A percentile compares a stretch with the other conserved stretches of the same genome.
These are phyloP conservation scores for Colletotrichum plurivorum DNA, from an alignment of 2,329 filamentous ascomycete genomes.

Conservation along the genomic window DNA sequence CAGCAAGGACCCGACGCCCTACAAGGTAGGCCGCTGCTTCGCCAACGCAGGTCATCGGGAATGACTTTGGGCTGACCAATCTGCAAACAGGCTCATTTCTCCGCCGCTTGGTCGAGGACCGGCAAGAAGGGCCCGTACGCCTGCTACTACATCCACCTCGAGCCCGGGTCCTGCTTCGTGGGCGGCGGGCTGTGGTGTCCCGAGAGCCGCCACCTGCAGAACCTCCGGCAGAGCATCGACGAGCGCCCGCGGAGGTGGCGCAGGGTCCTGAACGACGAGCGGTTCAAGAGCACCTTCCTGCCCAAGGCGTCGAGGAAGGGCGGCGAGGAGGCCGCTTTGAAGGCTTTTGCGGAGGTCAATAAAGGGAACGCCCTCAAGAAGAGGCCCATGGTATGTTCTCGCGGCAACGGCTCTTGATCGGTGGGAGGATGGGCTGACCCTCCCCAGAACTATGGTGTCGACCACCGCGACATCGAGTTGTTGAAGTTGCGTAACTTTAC, in stretches of 20 bases:
- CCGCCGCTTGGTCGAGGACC: constrained; percentile 88
- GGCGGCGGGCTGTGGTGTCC: constrained; percentile 89
- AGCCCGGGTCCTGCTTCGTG: constrained; percentile 80
- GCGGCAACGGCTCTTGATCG: not conserved
- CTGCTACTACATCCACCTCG: constrained; percentile 88
- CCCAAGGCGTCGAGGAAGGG: constrained; percentile 58
- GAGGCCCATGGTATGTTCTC: constrained; percentile 79
- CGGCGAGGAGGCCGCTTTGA: constrained; percentile 70
- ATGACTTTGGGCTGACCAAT: not conserved
- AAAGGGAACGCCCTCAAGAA: constrained; percentile 84
- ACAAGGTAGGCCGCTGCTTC: constrained; percentile 74
- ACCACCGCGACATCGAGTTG: constrained; percentile 85
- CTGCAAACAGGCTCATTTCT: constrained; percentile 77
- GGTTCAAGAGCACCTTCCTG: constrained; percentile 76
- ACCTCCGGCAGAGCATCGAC: constrained; percentile 82
- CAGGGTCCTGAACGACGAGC: constrained; percentile 71
- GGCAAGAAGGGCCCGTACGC: constrained; percentile 91
- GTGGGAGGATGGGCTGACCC: constrained; percentile 3
- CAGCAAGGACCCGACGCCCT: constrained; percentile 86
- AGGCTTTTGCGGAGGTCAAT: constrained; percentile 80
- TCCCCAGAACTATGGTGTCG: constrained; percentile 77
- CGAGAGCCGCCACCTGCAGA: constrained; percentile 74
- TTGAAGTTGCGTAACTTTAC: constrained; percentile 87
- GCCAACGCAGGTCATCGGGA: not conserved
- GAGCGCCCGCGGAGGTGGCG: constrained; percentile 79